Evolutionary conservation across 345 rosid species (phyloP).

Genomic region (Carallia pectinifolia): DNA sequence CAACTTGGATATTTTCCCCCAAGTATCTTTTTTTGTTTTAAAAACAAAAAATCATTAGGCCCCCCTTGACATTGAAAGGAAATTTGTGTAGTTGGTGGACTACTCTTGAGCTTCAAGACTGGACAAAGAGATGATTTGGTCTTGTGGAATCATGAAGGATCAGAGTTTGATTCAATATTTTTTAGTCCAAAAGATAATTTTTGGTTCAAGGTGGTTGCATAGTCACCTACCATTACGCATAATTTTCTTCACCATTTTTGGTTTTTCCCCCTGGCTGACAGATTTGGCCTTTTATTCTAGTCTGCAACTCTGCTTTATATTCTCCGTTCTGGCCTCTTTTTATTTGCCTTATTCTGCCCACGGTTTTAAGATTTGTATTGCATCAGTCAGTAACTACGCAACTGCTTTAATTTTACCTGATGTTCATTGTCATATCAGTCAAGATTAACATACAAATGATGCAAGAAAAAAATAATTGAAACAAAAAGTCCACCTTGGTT

Average conservation of each 20-base stretch:
- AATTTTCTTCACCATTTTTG: not conserved
- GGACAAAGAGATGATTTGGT: not conserved
- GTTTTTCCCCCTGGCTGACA: not conserved
- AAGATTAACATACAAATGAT: too few relatives aligned
- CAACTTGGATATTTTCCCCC: not conserved
- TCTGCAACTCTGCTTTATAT: not conserved
- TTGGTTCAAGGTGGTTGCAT: constrained; percentile 25
- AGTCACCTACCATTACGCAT: constrained; percentile 17
- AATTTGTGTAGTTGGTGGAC: constrained; percentile 17
- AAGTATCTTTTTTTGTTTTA: not conserved
- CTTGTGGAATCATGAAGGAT: constrained; percentile 11
- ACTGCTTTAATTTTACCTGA: too few relatives aligned
- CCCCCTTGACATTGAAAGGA: constrained; percentile 1
- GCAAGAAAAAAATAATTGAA: too few relatives aligned
- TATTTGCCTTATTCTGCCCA: too few relatives aligned
- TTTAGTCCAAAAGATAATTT: not conserved
- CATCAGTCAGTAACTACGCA: too few relatives aligned
- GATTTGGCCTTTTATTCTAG: not conserved
- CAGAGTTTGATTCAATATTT: not conserved
- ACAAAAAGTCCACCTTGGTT: too few relatives aligned
- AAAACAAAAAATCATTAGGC: not conserved
- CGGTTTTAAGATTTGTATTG: too few relatives aligned
- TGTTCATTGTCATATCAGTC: too few relatives aligned
- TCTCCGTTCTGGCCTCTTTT: too few relatives aligned
- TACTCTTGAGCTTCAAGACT: constrained; percentile 23